phyloP scores from a whole-genome alignment of 257 asterid species.

The Nicotiana noctiflora region DNA sequence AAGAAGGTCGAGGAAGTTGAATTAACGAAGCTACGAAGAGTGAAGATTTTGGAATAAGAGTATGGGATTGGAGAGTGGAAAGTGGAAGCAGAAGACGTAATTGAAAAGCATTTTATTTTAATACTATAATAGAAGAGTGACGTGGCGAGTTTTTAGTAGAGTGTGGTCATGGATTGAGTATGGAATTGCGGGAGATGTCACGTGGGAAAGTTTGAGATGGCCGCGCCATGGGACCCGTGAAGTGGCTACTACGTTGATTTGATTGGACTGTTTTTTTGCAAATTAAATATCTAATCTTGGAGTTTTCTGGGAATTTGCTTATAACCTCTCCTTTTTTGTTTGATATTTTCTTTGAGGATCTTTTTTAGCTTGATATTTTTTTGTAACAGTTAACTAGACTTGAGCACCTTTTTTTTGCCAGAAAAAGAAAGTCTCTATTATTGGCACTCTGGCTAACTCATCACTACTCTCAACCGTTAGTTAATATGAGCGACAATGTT shows the following conservation, averaged over 20 bases:
- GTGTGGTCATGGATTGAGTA: background rate
- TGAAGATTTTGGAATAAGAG: background rate
- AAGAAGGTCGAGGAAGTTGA: background rate
- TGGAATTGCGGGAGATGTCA: conserved; percentile 5
- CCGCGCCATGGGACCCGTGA: conserved; percentile 8
- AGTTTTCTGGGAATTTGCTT: background rate
- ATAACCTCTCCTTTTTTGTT: conserved; percentile 4
- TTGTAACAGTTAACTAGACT: background rate
- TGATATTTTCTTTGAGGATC: background rate
- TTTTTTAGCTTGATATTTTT: background rate
- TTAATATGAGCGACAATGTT: too few species aligned
- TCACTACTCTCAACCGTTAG: too few species aligned
- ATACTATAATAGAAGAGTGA: background rate
- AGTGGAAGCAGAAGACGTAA: background rate
- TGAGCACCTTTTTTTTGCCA: too few species aligned
- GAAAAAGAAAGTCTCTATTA: too few species aligned
- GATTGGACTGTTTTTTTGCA: conserved; percentile 5
- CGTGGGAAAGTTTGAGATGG: background rate
- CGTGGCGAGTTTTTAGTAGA: background rate
- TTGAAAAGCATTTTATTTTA: background rate
- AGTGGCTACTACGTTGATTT: background rate
- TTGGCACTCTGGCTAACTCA: too few species aligned
- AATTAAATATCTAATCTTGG: background rate
- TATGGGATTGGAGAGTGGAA: background rate
- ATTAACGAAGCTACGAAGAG: background rate